These are phyloP conservation scores for Fusarium nematophilum DNA, from an alignment of 2,329 filamentous ascomycete genomes.

Conservation along the genomic window DNA sequence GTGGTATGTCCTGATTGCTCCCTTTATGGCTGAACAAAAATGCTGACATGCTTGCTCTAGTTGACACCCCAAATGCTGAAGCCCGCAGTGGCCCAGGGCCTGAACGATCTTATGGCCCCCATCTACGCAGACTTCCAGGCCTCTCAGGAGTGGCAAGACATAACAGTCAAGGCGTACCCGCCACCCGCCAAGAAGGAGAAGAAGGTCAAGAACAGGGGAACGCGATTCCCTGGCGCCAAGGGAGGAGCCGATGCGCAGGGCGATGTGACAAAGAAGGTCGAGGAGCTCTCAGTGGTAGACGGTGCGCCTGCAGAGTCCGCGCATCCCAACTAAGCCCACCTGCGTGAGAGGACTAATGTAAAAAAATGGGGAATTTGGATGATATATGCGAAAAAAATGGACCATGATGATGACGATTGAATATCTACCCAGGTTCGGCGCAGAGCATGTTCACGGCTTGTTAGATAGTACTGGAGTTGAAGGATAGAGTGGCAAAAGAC, in stretches of 20 bases:
- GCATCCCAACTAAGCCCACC: conserved; percentile 16
- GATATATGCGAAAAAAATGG: neutral
- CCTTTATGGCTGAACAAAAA: neutral
- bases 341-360: conserved; percentile 13
- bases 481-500: neutral
- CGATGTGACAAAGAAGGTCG: conserved; percentile 30
- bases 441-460: neutral
- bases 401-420: neutral
- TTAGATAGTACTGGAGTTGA: neutral
- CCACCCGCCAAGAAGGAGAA: conserved; percentile 76
- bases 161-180: conserved; percentile 83
- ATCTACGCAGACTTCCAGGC: conserved; percentile 80
- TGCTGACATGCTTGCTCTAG: conserved; percentile 30
- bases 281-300: conserved; percentile 28
- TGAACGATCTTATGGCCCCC: conserved; percentile 79
- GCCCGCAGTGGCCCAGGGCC: conserved; percentile 79
- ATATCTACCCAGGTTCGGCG: neutral
- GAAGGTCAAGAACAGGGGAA: conserved; percentile 82
- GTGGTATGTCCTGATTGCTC: conserved; percentile 63
- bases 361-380: neutral
- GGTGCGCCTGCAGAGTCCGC: conserved; percentile 6
- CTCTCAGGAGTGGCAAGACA: conserved; percentile 79
- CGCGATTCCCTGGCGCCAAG: conserved; percentile 65
- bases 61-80: conserved; percentile 91
- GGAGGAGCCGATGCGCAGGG: too few species aligned